Evolutionary conservation across 2,329 filamentous ascomycete species (phyloP), one percentile per base, ranked within the genome.

Genomic region (Fusarium sp.): DNA sequence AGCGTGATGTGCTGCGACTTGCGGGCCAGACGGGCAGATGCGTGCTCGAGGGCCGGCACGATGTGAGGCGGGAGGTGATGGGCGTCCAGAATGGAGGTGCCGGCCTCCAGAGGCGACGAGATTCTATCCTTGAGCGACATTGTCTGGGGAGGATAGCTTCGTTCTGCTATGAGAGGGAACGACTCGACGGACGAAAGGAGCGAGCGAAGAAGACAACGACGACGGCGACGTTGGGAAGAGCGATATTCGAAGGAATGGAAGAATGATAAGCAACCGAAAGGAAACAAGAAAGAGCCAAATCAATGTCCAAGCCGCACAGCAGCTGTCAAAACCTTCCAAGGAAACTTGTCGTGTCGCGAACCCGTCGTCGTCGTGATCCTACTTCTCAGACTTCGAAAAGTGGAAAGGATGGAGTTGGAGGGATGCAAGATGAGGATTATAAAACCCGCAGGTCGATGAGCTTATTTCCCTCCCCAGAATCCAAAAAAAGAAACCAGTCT

Each of bases 61-160:
- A 91, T 76, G 44, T 84, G 81, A n/a, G 83, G 78, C 2, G 89
- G 88, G n/a, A 91, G 82, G 62, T 86, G 84, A 68, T 89, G 84
- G 36, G 82, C 81, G 71, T 90, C 87, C 63, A 90, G 84, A 58
- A 91, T 81, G 18, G 89, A 90, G 43, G 82, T 81, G 16, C 89
- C 89, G 30, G 89, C 89, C 82, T 91, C 89, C 60, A 91, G 84
- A 13, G 89, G 89, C 52, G 88, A 86, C 2, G 89, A 91, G 73
- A 91, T 91, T 60, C 81, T 82, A 59, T 84, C 81, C 79, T 89
- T 91, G 74, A 87, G 81, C 40, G 82, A 75, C 82, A 86, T 85
- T 70, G 37, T 62, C 28, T 31, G 34, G 34, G 46, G 39, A 53
- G 30, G 55, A 52, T 39, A 13, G 50, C 64, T 66, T 60, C 62